These are phyloP conservation scores for Chlorophyllum brunneum DNA, from an alignment of 768 basidiomycete species.

Conservation along the genomic window DNA sequence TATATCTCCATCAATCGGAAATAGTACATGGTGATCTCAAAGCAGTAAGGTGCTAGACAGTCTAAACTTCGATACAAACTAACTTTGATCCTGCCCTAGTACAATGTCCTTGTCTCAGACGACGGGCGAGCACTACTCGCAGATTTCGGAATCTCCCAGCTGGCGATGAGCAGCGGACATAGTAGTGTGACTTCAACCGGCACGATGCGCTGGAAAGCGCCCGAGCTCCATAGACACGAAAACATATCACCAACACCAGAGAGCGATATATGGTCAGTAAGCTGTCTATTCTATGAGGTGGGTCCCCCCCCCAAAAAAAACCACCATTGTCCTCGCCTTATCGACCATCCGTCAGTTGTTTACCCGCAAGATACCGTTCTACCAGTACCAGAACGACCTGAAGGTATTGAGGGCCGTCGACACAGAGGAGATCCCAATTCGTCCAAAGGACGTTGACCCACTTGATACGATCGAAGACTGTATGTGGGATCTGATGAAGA, in stretches of 20 bases:
- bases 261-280: slow-evolving; percentile 3
- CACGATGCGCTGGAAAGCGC: background rate
- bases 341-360: background rate
- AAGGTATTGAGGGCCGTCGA: background rate
- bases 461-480: background rate
- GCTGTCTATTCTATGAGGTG: slow-evolving; percentile 7
- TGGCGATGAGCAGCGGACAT: background rate
- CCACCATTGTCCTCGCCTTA: background rate
- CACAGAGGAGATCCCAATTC: background rate
- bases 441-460: background rate
- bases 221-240: background rate
- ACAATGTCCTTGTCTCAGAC: slow-evolving; percentile 4
- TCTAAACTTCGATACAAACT: background rate
- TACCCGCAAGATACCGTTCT: background rate
- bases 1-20: background rate
- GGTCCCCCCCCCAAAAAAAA: no score
- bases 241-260: background rate
- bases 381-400: background rate
- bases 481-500: background rate
- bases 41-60: background rate
- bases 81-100: background rate
- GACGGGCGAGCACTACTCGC: no score
- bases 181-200: background rate
- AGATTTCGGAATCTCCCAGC: slow-evolving; percentile 1
- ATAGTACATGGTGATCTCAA: slow-evolving; percentile 8